Evolutionary conservation across 768 basidiomycete species (phyloP).

Genomic region (Tubosaeta brunneosetosa): DNA sequence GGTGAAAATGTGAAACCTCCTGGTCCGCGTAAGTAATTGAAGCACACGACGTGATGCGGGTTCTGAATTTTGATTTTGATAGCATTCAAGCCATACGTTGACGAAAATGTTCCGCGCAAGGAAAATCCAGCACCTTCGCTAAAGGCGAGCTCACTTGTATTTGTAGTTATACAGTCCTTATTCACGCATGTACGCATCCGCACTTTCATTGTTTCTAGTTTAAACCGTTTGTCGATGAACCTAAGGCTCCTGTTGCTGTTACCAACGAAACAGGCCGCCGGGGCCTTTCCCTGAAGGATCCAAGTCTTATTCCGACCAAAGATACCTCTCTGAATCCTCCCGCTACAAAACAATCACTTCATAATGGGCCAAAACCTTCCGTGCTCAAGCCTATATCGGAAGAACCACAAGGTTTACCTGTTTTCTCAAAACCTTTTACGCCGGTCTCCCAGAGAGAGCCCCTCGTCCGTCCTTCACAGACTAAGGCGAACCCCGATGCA

Average conservation of each 20-base stretch:
- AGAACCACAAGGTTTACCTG: slow-evolving; percentile 34
- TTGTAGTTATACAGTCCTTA: not conserved
- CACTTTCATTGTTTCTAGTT: slow-evolving; percentile 40
- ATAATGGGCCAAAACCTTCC: slow-evolving; percentile 15
- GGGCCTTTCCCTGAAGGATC: slow-evolving; percentile 52
- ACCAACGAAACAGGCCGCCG: slow-evolving; percentile 32
- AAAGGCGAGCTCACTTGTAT: slow-evolving; percentile 10
- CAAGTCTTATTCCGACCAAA: slow-evolving; percentile 14
- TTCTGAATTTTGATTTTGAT: slow-evolving; percentile 2
- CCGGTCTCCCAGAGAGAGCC: slow-evolving; percentile 44
- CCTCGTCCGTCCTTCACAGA: slow-evolving; percentile 21
- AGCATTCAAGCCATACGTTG: slow-evolving; percentile 63
- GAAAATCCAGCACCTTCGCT: slow-evolving; percentile 37
- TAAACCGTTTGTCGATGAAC: slow-evolving; percentile 60
- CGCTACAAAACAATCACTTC: slow-evolving; percentile 25
- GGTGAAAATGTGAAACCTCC: slow-evolving; percentile 20
- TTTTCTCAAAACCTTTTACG: slow-evolving; percentile 64
- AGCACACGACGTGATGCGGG: slow-evolving; percentile 13
- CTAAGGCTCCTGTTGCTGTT: slow-evolving; percentile 32
- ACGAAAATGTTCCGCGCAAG: slow-evolving; percentile 49
- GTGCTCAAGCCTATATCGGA: slow-evolving; percentile 35
- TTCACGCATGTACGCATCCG: slow-evolving; percentile 1
- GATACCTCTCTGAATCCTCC: slow-evolving; percentile 15
- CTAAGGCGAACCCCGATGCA: slow-evolving; percentile 13
- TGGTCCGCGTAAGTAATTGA: slow-evolving; percentile 36